Conservation (phyloP, 805 yeast genomes). For the Candida krabiensis region DNA sequence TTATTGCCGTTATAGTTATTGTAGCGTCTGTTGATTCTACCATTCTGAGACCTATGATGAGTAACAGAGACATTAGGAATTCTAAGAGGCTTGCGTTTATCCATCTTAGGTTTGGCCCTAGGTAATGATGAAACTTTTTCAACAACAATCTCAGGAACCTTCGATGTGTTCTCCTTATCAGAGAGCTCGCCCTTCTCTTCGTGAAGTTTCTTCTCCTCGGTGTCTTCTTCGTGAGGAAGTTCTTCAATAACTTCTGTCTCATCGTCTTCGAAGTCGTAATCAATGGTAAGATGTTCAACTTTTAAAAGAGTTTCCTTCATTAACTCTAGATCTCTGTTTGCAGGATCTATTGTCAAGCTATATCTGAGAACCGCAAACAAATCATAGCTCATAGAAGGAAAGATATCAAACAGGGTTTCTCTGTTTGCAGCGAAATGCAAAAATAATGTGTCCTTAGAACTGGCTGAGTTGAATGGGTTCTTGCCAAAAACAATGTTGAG, state of each 20-base stretch:
- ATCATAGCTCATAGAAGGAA: constrained; percentile 85
- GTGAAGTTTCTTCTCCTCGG: constrained; percentile 15
- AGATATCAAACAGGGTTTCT: constrained; percentile 88
- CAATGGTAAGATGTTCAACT: constrained; percentile 74
- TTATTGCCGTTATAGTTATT: constrained; percentile 18
- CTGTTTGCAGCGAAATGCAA: constrained; percentile 83
- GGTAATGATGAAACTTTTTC: constrained; percentile 6
- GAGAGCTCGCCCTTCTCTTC: constrained; percentile 14
- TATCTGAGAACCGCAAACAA: constrained; percentile 80
- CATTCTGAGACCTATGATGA: constrained; percentile 22
- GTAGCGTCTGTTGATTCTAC: constrained; percentile 18
- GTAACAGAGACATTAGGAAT: constrained; percentile 25
- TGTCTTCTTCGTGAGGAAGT: constrained; percentile 15
- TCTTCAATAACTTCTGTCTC: constrained; percentile 21
- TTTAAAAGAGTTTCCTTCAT: constrained; percentile 61
- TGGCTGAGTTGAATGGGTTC: constrained; percentile 82
- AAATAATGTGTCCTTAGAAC: constrained; percentile 73
- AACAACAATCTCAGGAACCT: constrained; percentile 6
- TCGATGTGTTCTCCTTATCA: constrained; percentile 29
- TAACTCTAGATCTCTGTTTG: constrained; percentile 65
- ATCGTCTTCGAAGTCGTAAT: constrained; percentile 58
- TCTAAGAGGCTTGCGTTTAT: constrained; percentile 31
- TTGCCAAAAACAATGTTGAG: constrained; percentile 85
- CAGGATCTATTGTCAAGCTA: constrained; percentile 81
- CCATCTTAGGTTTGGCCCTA: constrained; percentile 15